Base-by-base conservation (phyloP, 2,329 filamentous ascomycete genomes). In the Stemphylium beticola region DNA sequence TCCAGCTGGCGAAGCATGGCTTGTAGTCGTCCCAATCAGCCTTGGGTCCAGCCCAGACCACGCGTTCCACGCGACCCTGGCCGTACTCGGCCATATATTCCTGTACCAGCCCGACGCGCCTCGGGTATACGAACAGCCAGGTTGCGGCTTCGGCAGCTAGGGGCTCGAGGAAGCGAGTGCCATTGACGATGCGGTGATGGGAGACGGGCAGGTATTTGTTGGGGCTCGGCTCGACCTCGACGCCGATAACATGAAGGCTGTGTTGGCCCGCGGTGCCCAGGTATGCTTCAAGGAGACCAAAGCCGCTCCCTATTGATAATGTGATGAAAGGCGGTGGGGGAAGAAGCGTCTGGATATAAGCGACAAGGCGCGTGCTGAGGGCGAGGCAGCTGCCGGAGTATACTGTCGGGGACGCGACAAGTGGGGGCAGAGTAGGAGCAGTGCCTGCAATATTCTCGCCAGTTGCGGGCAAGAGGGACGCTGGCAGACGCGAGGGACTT, bases 61-160 rank as follows among this genome's bases (percentile, higher is more conserved):
- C 64, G 9, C 52, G 67, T 43, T 72, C 58, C 11, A 80, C 67
- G 1, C 46, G 55, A 11, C 61, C 66, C 11, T 60, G 40, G 0
- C 69, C 68, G 60, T 68, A 68, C n/a, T 55, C 47, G 3, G 75
- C 61, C 24, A 84, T 38, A 56, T 85, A 84, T 50, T 72, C 73
- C 2, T 57, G 58, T 11, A 84, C 58, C 10, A 85, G 65, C 3
- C 67, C 74, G 3, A 79, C 74, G n/a, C 79, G 72, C 12, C 81
- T 77, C 1, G 82, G 82, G 60, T 84, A 85, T 22, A 83, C 78
- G 67, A 85, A 84, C 55, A 84, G 68, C 77, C 82, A 79, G n/a
- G 71, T 73, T 1, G 61, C 54, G 8, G 80, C 79, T n/a, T 76
- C 58, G 4, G 67, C 56, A 3, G 80, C 80, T 10, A 78, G 68